Evolutionary conservation across 768 basidiomycete species (phyloP).

Genomic region (Phaffia australis): DNA sequence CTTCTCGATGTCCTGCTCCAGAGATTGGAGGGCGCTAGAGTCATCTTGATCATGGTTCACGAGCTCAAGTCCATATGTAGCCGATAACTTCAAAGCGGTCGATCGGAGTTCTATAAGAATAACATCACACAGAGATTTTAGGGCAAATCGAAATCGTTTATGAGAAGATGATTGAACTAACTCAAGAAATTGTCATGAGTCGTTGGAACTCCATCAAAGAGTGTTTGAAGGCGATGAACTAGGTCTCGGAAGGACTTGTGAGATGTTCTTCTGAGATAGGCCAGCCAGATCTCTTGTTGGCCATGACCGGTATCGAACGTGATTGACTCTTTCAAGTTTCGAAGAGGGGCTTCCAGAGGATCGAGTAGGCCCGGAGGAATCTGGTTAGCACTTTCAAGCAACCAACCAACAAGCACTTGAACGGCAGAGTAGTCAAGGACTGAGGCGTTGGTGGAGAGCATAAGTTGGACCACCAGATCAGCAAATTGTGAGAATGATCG

Average conservation of each 20-base stretch:
- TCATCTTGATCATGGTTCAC: neutral
- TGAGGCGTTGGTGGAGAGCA: conserved; percentile 38
- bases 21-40: neutral
- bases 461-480: conserved; percentile 39
- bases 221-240: conserved; percentile 3
- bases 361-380: conserved; percentile 40
- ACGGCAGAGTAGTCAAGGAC: conserved; percentile 58
- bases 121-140: neutral
- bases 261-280: conserved; percentile 29
- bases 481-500: conserved; percentile 6
- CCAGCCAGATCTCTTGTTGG: conserved; percentile 60
- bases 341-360: conserved; percentile 27
- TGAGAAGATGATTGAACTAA: neutral
- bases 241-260: conserved; percentile 20
- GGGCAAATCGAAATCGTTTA: neutral
- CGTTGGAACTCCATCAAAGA: conserved; percentile 10
- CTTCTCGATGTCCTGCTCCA: conserved; percentile 17
- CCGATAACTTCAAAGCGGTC: conserved; percentile 18
- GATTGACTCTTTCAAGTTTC: conserved; percentile 45
- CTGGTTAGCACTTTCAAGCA: conserved; percentile 43
- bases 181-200: conserved; percentile 13
- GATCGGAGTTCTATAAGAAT: conserved; percentile 9
- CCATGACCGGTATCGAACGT: conserved; percentile 61
- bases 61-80: conserved; percentile 3
- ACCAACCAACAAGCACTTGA: conserved; percentile 50